phyloP scores from a whole-genome alignment of 441 rosid genomes.

The Bocquillonia castaneifolia region DNA sequence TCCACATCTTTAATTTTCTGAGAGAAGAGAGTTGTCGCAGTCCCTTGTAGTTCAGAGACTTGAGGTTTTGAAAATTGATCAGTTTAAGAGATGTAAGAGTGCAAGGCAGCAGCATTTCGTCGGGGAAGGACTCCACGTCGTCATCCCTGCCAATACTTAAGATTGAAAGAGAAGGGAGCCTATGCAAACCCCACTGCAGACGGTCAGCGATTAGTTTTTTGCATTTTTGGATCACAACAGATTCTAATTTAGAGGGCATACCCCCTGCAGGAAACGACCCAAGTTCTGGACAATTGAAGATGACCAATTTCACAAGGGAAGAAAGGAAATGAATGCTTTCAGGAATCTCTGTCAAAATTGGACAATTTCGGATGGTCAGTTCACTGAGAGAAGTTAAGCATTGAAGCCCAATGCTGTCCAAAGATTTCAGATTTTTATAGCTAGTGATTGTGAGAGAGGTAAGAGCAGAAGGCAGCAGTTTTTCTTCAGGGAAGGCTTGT shows the following conservation, averaged over 20 bases:
- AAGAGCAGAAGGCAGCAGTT: constrained; percentile 33
- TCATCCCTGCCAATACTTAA: constrained; percentile 28
- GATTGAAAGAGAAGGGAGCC: constrained; percentile 31
- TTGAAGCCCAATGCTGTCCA: constrained; percentile 34
- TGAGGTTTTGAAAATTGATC: constrained; percentile 28
- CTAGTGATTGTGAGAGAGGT: constrained; percentile 29
- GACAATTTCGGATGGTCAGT: constrained; percentile 31
- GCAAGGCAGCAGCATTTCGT: constrained; percentile 35
- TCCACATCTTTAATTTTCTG: constrained; percentile 29
- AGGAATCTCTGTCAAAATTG: constrained; percentile 20
- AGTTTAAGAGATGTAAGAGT: constrained; percentile 30
- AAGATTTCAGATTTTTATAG: constrained; percentile 24
- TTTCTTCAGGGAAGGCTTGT: constrained; percentile 41
- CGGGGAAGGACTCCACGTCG: constrained; percentile 39
- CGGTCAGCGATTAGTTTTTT: constrained; percentile 12
- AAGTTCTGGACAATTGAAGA: constrained; percentile 20
- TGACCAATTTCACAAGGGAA: constrained; percentile 14
- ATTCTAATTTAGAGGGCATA: constrained; percentile 16
- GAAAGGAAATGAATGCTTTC: constrained; percentile 10
- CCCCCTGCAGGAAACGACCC: constrained; percentile 14
- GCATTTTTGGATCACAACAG: constrained; percentile 10
- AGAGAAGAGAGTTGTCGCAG: constrained; percentile 32
- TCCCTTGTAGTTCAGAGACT: constrained; percentile 27
- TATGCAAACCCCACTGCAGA: constrained; percentile 14
- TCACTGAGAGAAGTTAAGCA: constrained; percentile 26